phyloP scores from a whole-genome alignment of 2,329 filamentous ascomycete genomes.

The Lachnellula occidentalis region DNA sequence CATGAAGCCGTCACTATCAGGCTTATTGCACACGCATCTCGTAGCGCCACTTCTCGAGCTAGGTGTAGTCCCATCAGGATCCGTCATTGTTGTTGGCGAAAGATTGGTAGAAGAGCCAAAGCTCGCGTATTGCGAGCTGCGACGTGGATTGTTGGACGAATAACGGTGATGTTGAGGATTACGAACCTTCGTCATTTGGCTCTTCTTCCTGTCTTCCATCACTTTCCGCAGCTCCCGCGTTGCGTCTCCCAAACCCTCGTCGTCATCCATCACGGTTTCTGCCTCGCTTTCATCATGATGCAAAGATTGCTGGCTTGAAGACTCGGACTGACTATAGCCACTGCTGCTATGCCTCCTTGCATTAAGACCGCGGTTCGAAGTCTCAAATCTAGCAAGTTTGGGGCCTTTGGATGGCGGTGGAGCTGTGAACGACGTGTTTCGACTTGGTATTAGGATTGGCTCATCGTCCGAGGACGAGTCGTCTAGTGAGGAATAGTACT shows the following conservation, averaged over 20 bases:
- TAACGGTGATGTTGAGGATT: conserved; percentile 22
- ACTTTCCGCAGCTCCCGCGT: conserved; percentile 56
- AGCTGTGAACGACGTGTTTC: conserved; percentile 47
- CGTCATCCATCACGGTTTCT: conserved; percentile 51
- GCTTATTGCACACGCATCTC: conserved; percentile 49
- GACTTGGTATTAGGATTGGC: conserved; percentile 58
- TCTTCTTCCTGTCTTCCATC: conserved; percentile 26
- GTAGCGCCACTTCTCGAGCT: conserved; percentile 34
- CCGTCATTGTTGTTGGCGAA: conserved; percentile 48
- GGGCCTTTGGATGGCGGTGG: conserved; percentile 22
- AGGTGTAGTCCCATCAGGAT: conserved; percentile 43
- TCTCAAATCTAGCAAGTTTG: conserved; percentile 24
- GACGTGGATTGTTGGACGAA: conserved; percentile 17
- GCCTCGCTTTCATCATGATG: conserved; percentile 47
- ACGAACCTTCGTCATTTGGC: conserved; percentile 16
- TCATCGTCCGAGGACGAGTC: conserved; percentile 59
- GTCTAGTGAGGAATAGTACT: conserved; percentile 41
- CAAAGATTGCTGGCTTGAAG: conserved; percentile 26
- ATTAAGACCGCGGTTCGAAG: conserved; percentile 12
- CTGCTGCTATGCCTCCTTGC: conserved; percentile 21
- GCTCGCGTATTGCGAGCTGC: conserved; percentile 16
- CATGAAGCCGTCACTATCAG: conserved; percentile 47
- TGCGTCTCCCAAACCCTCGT: conserved; percentile 47
- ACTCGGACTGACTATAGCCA: conserved; percentile 27
- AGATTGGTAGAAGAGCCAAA: conserved; percentile 32